Evolutionary conservation across 176 grass and related monocot genomes (phyloP).

Genomic region (Hordeum vulgare): DNA sequence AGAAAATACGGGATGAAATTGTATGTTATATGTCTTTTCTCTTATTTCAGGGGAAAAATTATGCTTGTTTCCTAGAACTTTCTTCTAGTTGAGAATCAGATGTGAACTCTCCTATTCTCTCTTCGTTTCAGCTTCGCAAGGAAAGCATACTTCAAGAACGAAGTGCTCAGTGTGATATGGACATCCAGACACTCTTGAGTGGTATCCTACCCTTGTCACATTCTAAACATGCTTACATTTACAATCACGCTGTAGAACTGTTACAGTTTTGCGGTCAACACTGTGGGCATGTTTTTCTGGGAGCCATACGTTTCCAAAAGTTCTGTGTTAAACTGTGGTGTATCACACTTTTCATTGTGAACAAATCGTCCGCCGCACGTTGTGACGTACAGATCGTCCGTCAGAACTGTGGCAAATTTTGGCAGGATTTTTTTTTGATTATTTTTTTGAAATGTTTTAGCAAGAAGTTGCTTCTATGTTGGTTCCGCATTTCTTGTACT

Average conservation of each 20-base stretch:
- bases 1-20: constrained; percentile 8
- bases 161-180: constrained; percentile 34
- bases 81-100: background rate
- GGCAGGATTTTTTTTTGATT: background rate
- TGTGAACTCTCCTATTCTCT: background rate
- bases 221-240: constrained; percentile 2
- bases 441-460: background rate
- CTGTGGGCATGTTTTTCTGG: background rate
- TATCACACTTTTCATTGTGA: background rate
- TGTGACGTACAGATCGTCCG: background rate
- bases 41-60: background rate
- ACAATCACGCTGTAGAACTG: background rate
- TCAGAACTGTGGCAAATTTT: background rate
- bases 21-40: background rate
- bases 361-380: background rate
- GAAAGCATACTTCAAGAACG: constrained; percentile 20
- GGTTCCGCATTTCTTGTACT: background rate
- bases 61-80: background rate
- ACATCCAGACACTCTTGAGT: constrained; percentile 28
- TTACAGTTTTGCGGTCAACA: background rate
- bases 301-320: background rate
- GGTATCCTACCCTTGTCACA: constrained; percentile 9
- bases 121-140: constrained; percentile 16
- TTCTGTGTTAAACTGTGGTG: background rate
- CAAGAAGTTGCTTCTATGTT: background rate